These are phyloP conservation scores for Penicillium sumatraense DNA, from an alignment of 2,329 filamentous ascomycete species.

Conservation along the genomic window DNA sequence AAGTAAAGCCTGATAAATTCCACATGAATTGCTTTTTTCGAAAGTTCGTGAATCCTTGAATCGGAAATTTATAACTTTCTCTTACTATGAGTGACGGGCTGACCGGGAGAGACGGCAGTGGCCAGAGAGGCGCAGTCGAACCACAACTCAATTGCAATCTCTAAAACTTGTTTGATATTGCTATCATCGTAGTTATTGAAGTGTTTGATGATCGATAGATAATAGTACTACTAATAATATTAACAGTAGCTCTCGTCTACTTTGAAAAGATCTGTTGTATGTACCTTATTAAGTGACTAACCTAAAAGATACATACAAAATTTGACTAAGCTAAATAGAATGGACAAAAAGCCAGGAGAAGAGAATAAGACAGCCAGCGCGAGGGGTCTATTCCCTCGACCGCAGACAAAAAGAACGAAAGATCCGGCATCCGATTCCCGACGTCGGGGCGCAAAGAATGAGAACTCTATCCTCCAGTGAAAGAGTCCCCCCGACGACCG, in stretches of 20 bases:
- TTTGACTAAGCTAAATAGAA: constrained; percentile 19
- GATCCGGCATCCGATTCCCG: constrained; percentile 58
- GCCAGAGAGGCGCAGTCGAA: background rate
- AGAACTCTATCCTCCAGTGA: constrained; percentile 34
- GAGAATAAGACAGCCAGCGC: constrained; percentile 29
- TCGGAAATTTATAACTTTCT: background rate
- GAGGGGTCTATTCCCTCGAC: constrained; percentile 44
- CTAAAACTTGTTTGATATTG: background rate
- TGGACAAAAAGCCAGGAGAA: constrained; percentile 23
- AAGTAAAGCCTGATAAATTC: too few relatives aligned
- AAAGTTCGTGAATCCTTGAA: too few relatives aligned
- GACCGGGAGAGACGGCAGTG: background rate
- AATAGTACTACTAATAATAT: too few relatives aligned
- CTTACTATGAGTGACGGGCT: background rate
- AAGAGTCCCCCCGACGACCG: constrained; percentile 24
- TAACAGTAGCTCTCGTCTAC: background rate
- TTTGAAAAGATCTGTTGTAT: constrained; percentile 10
- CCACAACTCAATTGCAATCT: background rate
- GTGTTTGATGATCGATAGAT: too few relatives aligned
- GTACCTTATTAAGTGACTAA: constrained; percentile 14
- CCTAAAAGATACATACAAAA: constrained; percentile 2
- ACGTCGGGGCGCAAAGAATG: constrained; percentile 22
- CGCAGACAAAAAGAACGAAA: constrained; percentile 34
- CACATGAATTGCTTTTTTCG: too few relatives aligned
- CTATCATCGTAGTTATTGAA: background rate